Evolutionary conservation across 768 basidiomycete species (phyloP), one percentile per base, ranked within the genome.

Genomic region (Mycena kentingensis): DNA sequence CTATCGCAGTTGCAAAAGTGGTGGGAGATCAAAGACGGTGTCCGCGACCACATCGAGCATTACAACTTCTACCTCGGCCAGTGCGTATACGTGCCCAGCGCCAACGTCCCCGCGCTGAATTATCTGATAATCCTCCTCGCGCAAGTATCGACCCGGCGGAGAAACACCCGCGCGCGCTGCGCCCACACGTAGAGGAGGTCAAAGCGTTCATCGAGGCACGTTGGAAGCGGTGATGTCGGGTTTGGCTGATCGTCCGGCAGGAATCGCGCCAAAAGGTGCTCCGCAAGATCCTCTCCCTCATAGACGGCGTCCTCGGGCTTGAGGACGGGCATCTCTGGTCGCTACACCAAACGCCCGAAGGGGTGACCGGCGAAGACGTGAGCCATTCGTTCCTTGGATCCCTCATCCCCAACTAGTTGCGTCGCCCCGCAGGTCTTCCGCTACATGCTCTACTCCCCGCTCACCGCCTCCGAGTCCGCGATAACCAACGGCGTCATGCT

Each of bases 381-480:
- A 21, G 63, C 28, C 2, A 16, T 25, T 19, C 8, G 8, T 24
- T 49, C 36, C 29, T 21, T 15, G 46, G 24, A 11, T 13, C n/a
- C n/a, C n/a, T n/a, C n/a, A n/a, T 11, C 25, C 13, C 12, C 24
- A 7, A 25, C 15, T 45, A 19, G 47, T 31, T 3, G 36, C 27
- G 46, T 18, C 32, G 27, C 39, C 37, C 31, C 16, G 18, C 22
- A 70, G 69, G 54, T 68, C 16, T 39, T 69, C 11, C 62, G 70
- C 15, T 71, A 71, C 46, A 71, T 71, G 70, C 64, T 71, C 8
- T 71, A 69, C 60, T 67, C 70, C 49, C 69, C 69, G 26, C 60
- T 70, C 11, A 69, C 67, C 0, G 42, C 60, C 5, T 61, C 63
- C 26, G 70, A 71, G 44, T 57, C 62, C 12, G 29, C 46, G 2